Conservation (phyloP, 1,284 basidiomycete genomes). For the Rhodotorula sp. region DNA sequence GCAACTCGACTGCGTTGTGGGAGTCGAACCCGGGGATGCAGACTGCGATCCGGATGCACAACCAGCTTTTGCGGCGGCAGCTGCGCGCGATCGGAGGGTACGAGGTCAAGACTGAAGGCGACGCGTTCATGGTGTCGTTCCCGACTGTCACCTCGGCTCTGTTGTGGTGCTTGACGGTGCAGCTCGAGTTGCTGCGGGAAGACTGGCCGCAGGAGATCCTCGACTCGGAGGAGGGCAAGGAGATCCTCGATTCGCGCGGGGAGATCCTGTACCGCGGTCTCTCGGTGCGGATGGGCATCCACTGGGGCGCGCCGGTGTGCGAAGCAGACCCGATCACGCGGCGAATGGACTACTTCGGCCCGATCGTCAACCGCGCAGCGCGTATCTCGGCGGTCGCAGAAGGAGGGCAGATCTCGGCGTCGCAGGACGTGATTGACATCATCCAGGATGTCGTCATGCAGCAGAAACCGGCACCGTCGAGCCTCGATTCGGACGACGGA, state of each 20-base stretch:
- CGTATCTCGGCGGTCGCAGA: slow-evolving; percentile 79
- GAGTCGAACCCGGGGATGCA: slow-evolving; percentile 96
- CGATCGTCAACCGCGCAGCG: slow-evolving; percentile 88
- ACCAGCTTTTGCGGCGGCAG: slow-evolving; percentile 79
- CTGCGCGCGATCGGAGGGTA: slow-evolving; percentile 92
- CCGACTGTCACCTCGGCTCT: slow-evolving; percentile 80
- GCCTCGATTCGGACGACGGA: slow-evolving; percentile 47
- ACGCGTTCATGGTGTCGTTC: slow-evolving; percentile 99
- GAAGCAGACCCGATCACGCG: slow-evolving; percentile 90
- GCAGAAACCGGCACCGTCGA: slow-evolving; percentile 42
- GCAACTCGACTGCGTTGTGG: slow-evolving; percentile 96
- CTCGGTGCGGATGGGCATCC: slow-evolving; percentile 96
- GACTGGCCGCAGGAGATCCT: slow-evolving; percentile 93
- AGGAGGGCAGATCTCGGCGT: slow-evolving; percentile 94
- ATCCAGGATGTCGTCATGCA: slow-evolving; percentile 54
- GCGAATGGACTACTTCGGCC: slow-evolving; percentile 97
- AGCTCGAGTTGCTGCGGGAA: slow-evolving; percentile 77
- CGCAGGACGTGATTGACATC: slow-evolving; percentile 82
- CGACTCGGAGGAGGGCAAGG: slow-evolving; percentile 86
- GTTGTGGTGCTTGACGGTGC: slow-evolving; percentile 88
- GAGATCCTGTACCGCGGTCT: slow-evolving; percentile 80
- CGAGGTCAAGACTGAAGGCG: slow-evolving; percentile 99
- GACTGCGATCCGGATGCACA: slow-evolving; percentile 89
- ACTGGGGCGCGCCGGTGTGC: slow-evolving; percentile 86
- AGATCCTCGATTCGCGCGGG: slow-evolving; percentile 68